Conservation (phyloP, 2,329 filamentous ascomycete genomes). For the Sclerotinia spermophila region DNA sequence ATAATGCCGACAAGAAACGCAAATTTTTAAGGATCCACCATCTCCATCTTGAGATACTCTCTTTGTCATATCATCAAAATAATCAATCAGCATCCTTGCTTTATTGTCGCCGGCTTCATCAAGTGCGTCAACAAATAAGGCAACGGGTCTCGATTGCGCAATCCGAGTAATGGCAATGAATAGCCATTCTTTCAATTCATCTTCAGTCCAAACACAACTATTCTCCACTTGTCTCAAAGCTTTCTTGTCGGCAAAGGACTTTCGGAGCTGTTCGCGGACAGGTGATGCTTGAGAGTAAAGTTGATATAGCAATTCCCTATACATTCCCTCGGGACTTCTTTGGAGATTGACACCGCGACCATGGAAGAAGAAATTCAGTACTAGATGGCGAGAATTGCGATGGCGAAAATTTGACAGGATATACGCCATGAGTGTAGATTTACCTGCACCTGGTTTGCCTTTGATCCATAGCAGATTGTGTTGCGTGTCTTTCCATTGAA, state of each 20-base stretch:
- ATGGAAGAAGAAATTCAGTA: constrained; percentile 40
- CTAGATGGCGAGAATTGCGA: neutral
- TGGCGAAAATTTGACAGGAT: constrained; percentile 30
- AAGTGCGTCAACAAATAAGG: constrained; percentile 22
- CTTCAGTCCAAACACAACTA: constrained; percentile 17
- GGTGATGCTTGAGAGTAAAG: constrained; percentile 16
- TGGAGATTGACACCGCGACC: constrained; percentile 37
- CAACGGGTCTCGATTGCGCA: neutral
- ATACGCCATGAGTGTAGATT: constrained; percentile 41
- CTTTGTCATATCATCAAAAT: constrained; percentile 14
- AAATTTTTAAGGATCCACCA: constrained; percentile 16
- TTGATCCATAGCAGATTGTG: constrained; percentile 40
- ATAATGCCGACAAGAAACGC: constrained; percentile 30
- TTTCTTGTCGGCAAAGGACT: neutral
- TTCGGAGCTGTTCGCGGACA: neutral
- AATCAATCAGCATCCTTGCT: constrained; percentile 11
- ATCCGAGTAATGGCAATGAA: constrained; percentile 1
- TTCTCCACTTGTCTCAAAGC: neutral
- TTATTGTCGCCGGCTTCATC: constrained; percentile 20
- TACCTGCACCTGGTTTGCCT: constrained; percentile 42
- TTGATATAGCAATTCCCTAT: constrained; percentile 38
- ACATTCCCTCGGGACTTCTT: constrained; percentile 37
- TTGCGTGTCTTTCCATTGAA: constrained; percentile 26
- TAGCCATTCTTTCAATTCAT: constrained; percentile 16
- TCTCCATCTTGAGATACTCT: neutral